A percentile compares a stretch with the other conserved stretches of the same genome.
Conservation (phyloP, 352 stramenopile species). For the Phytophthora boehmeriae region DNA sequence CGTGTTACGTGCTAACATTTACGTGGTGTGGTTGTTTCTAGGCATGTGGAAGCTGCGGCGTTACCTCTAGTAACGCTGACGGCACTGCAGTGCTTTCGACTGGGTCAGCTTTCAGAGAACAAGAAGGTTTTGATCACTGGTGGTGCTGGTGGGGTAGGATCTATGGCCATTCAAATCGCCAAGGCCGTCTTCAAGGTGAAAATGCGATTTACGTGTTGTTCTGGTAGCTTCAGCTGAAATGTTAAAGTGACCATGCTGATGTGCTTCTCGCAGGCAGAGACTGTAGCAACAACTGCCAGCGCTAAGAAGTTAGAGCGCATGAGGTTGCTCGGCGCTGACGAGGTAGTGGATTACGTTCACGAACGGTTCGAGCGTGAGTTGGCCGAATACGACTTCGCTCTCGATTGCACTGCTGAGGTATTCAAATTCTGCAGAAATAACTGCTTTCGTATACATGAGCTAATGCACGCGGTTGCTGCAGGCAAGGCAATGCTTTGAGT, state of each 20-base stretch:
- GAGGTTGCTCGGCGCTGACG: conserved; percentile 67
- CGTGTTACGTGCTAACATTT: background rate
- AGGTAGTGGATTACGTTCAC: conserved; percentile 74
- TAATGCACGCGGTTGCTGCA: conserved; percentile 15
- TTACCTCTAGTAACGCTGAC: conserved; percentile 65
- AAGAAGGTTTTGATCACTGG: conserved; percentile 82
- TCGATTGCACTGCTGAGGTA: conserved; percentile 83
- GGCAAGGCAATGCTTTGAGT: conserved; percentile 69
- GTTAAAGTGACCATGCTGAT: background rate
- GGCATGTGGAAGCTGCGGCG: conserved; percentile 70
- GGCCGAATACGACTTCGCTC: conserved; percentile 74
- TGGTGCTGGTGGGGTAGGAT: conserved; percentile 70
- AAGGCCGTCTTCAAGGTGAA: conserved; percentile 76
- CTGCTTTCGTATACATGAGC: background rate
- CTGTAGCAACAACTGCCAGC: conserved; percentile 75
- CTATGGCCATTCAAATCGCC: conserved; percentile 76
- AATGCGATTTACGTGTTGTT: background rate
- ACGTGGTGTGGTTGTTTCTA: conserved; percentile 11
- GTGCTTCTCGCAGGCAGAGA: conserved; percentile 42
- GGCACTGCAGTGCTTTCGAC: conserved; percentile 56
- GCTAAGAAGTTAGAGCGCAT: conserved; percentile 69
- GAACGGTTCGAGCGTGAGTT: conserved; percentile 71
- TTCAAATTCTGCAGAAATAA: background rate
- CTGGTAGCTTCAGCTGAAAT: background rate
- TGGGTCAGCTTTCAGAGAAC: conserved; percentile 50